A percentile compares a stretch with the other conserved stretches of the same genome.
These are phyloP conservation scores for Cordia subcordata DNA, from an alignment of 257 asterid species.

Conservation along the genomic window DNA sequence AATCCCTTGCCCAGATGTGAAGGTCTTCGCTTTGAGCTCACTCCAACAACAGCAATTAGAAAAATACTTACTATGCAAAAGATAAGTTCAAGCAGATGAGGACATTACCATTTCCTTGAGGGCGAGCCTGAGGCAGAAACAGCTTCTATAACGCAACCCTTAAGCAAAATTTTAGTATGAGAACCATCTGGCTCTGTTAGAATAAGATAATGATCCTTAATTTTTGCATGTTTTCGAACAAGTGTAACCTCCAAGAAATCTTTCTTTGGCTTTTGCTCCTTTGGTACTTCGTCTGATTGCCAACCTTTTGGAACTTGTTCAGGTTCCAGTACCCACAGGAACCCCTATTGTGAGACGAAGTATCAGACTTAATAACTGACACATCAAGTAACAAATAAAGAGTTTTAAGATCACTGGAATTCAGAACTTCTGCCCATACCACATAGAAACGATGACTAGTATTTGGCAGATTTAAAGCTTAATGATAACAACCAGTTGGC, in stretches of 20 bases:
- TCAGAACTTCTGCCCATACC: not conserved
- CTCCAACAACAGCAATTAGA: not conserved
- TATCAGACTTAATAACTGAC: not conserved
- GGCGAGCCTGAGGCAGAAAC: slow-evolving; percentile 77
- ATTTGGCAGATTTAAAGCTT: too few species aligned
- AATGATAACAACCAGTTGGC: too few species aligned
- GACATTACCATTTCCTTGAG: slow-evolving; percentile 68
- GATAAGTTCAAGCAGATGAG: not conserved
- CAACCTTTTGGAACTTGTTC: slow-evolving; percentile 53
- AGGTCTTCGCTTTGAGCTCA: too few species aligned
- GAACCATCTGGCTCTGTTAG: slow-evolving; percentile 66
- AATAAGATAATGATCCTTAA: slow-evolving; percentile 51
- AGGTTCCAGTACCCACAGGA: slow-evolving; percentile 74
- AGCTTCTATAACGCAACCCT: slow-evolving; percentile 65
- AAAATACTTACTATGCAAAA: not conserved
- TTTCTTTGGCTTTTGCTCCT: slow-evolving; percentile 58
- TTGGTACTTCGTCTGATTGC: slow-evolving; percentile 36
- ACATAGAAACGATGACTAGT: too few species aligned
- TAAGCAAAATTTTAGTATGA: slow-evolving; percentile 54
- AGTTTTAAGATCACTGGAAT: not conserved
- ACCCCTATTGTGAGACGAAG: slow-evolving; percentile 45
- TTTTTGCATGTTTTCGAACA: slow-evolving; percentile 52
- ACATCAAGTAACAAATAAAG: slow-evolving; percentile 8
- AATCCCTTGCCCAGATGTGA: not conserved
- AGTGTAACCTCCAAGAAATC: slow-evolving; percentile 75